These are phyloP conservation scores for Conoideocrella luteorostrata DNA, from an alignment of 2,329 filamentous ascomycete genomes.

Conservation along the genomic window DNA sequence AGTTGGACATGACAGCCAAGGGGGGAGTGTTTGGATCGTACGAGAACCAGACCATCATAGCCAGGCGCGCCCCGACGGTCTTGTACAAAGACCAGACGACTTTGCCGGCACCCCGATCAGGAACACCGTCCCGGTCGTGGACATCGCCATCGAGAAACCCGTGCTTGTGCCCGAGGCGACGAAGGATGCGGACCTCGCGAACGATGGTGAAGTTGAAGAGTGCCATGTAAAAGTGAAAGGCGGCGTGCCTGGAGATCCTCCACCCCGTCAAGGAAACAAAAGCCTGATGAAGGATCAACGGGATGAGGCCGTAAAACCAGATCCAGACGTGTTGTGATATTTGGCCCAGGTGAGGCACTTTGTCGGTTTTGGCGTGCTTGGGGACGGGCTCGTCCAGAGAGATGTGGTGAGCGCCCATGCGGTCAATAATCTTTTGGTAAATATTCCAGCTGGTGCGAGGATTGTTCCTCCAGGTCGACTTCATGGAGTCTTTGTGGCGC, in stretches of 20 bases:
- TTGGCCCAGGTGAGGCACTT: conserved; percentile 23
- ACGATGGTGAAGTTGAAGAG: conserved; percentile 35
- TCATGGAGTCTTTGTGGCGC: conserved; percentile 29
- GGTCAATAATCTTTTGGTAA: conserved; percentile 25
- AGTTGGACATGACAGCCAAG: conserved; percentile 7
- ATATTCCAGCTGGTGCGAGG: conserved; percentile 23
- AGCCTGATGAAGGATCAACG: conserved; percentile 12
- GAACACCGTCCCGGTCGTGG: conserved; percentile 23
- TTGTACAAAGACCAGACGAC: conserved; percentile 27
- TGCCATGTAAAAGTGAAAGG: conserved; percentile 30
- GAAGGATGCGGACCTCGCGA: conserved; percentile 30
- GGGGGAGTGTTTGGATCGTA: conserved; percentile 20
- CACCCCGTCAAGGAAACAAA: conserved; percentile 26
- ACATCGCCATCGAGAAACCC: conserved; percentile 37
- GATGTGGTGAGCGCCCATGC: conserved; percentile 21
- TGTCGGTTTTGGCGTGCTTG: conserved; percentile 33
- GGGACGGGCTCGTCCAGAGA: conserved; percentile 26
- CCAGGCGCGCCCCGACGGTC: conserved; percentile 24
- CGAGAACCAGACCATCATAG: conserved; percentile 24
- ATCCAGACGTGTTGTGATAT: conserved; percentile 32
- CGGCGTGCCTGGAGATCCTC: conserved; percentile 19
- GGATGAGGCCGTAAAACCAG: conserved; percentile 20
- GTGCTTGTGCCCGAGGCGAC: conserved; percentile 29
- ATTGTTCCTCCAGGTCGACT: conserved; percentile 29
- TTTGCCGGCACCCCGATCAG: conserved; percentile 31